Evolutionary conservation across 164 flowering plant species (phyloP).

Genomic region (Liriodendron chinense): DNA sequence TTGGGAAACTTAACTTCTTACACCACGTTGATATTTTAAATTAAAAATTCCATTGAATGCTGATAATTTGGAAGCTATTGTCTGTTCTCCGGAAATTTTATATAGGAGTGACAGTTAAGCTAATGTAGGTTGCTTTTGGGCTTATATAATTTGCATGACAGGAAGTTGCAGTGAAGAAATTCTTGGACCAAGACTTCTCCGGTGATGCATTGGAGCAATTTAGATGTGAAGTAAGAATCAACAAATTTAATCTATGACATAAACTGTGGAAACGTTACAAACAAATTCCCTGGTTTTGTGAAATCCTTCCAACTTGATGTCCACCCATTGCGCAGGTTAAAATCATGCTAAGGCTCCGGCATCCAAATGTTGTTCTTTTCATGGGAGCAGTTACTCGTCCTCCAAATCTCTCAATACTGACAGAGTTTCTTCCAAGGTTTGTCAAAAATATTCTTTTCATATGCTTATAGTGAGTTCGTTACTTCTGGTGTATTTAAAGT

Average conservation of each 20-base stretch:
- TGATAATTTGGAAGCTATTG: not conserved
- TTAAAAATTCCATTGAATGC: not conserved
- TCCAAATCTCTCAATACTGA: slow-evolving; percentile 89
- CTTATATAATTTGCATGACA: slow-evolving; percentile 26
- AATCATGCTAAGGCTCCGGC: slow-evolving; percentile 90
- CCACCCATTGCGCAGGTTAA: slow-evolving; percentile 53
- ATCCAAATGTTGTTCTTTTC: slow-evolving; percentile 98
- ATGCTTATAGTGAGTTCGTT: not conserved
- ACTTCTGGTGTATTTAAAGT: not conserved
- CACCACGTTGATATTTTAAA: not conserved
- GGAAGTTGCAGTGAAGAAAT: slow-evolving; percentile 99
- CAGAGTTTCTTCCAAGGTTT: slow-evolving; percentile 92
- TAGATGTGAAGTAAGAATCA: slow-evolving; percentile 73
- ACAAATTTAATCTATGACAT: not conserved
- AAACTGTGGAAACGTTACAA: not conserved
- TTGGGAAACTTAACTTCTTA: not conserved
- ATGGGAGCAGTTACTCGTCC: slow-evolving; percentile 98
- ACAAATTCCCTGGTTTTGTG: not conserved
- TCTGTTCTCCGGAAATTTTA: not conserved
- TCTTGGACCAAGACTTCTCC: slow-evolving; percentile 84
- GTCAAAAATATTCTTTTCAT: slow-evolving; percentile 1
- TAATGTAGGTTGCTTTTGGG: not conserved
- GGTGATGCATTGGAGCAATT: slow-evolving; percentile 88
- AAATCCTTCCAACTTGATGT: slow-evolving; percentile 10
- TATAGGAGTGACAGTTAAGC: not conserved